A percentile compares a stretch with the other conserved stretches of the same genome.
Conservation (phyloP, 1,139 yeast genomes). For the Fermentozyma sake region DNA sequence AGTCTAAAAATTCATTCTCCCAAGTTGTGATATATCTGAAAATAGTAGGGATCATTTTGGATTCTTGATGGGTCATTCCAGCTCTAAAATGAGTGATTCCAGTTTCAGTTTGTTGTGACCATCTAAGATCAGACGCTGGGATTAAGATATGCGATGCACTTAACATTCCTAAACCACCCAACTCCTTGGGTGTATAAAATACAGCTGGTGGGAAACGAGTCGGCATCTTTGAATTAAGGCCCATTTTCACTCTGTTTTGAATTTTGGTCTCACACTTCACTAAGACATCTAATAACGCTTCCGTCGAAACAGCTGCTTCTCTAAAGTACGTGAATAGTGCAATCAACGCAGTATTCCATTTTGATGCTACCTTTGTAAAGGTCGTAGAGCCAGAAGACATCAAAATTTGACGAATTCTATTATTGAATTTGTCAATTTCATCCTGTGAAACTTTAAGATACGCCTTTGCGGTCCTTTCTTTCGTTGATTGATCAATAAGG, state of each 20-base stretch:
- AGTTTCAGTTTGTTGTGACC: conserved; percentile 92
- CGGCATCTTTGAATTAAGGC: conserved; percentile 97
- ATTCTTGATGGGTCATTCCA: conserved; percentile 84
- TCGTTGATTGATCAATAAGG: conserved; percentile 62
- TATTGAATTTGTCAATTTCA: conserved; percentile 76
- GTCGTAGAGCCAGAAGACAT: conserved; percentile 97
- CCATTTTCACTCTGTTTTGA: conserved; percentile 92
- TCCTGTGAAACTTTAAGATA: conserved; percentile 77
- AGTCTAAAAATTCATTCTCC: conserved; percentile 94
- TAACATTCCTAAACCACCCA: conserved; percentile 97
- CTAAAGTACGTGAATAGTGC: conserved; percentile 85
- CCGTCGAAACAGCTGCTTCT: conserved; percentile 89
- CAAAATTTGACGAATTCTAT: conserved; percentile 80
- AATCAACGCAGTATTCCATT: conserved; percentile 93
- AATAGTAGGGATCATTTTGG: conserved; percentile 83
- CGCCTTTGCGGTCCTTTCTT: conserved; percentile 88
- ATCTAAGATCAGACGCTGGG: conserved; percentile 86
- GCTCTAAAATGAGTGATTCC: conserved; percentile 94
- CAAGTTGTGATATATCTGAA: conserved; percentile 91
- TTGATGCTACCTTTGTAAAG: conserved; percentile 88
- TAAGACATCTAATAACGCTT: conserved; percentile 67
- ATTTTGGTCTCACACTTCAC: conserved; percentile 92
- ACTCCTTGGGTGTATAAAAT: conserved; percentile 92
- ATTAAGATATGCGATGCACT: conserved; percentile 95
- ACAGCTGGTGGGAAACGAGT: conserved; percentile 98